Base-by-base conservation (phyloP, 2,329 filamentous ascomycete species). In the Paraphaeosphaeria minitans region DNA sequence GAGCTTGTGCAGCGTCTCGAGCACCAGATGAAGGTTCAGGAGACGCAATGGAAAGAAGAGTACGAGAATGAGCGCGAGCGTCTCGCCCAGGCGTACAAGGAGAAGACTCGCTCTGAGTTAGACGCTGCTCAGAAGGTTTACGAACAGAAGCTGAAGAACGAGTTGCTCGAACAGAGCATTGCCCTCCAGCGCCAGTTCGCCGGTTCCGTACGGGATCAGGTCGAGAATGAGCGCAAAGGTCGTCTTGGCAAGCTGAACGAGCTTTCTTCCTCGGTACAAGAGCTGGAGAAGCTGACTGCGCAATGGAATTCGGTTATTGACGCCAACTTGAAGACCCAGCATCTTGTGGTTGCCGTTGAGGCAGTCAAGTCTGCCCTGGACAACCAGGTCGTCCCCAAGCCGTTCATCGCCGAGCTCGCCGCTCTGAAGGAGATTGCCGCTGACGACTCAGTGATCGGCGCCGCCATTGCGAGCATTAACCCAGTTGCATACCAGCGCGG, bases 401-500 rank as follows among this genome's bases (percentile, higher is more conserved):
- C 95, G 4, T 99, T 99, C 76, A 86, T 97, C 71, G 88, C 89
- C 62, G 95, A 99, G 81, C 87, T 99, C 14, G 92, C 96, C 21
- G 95, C 95, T 3, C 86, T 99, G 56, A 97, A 97, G 81, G 93
- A 97, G 78, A 91, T 97, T 66, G 92, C 92, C 4, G 84, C 85
- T 31, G 90, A 92, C 53, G 91, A 97, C 75, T 82, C 91, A 0
- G 90, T 98, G 6, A 92, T 99, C 60, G 89, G 92, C 68, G 94
- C 94, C 4, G 95, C 95, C 59, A 96, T 99, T 70, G 90, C 91
- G n/a, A 96, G 93, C 31, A 96, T 99, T 78, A 96, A 96, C 82
- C 95, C 95, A 3, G 82, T 86, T 12, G 92, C 95, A 21, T 99
- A 99, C 82, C 95, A 98, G 80, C 89, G 89, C 56, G 95, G 95